Evolutionary conservation across 192 early-diverging fungal species (phyloP), one percentile per base, ranked within the genome.

Genomic region (Coemansia aciculifera): DNA sequence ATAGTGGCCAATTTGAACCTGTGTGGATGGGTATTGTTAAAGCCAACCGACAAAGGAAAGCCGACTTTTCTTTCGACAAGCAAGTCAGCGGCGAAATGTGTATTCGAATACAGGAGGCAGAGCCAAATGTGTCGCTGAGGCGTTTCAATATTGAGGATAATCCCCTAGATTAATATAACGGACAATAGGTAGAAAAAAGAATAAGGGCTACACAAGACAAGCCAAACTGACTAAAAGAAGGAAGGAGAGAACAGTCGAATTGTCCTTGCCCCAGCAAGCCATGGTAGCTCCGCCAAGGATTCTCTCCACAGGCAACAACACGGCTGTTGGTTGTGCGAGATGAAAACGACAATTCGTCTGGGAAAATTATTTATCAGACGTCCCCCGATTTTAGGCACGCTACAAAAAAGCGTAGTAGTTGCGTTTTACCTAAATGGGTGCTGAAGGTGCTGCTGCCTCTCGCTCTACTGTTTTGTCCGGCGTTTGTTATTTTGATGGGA

Each of bases 131-230:
- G 59, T 36, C 19, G n/a, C 59, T 23, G 59, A 21, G 59, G 19
- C 37, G 59, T 23, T 21, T 37, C 34, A 60, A 60, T 60, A 60
- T 60, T 7, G 12, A 60, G 34, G 59, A 60, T 60, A 19, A 60
- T 60, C 59, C 59, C 36, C 19, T 19, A 23, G 59, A 60, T 60
- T 60, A 60, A 60, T 60, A 60, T 60, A 39, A 38, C 37, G 19
- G 36, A 60, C 21, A 60, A 60, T 60, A 29, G 54, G 17, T 13
- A 31, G 17, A 38, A 3, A 56, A 17, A 34, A 60, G 34, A 39
- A 60, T 60, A 60, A 38, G 54, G 54, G 46, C 46, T 9, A 49
- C 19, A 21, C 19, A 9, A 57, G 54, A 34, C 54, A 60, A 24
- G 36, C 34, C 10, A 39, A 39, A 23, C 15, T 60, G 59, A n/a